A percentile compares a stretch with the other conserved stretches of the same genome.
phyloP scores from a whole-genome alignment of 208 protist species.

The Wallacemonas sp. region DNA sequence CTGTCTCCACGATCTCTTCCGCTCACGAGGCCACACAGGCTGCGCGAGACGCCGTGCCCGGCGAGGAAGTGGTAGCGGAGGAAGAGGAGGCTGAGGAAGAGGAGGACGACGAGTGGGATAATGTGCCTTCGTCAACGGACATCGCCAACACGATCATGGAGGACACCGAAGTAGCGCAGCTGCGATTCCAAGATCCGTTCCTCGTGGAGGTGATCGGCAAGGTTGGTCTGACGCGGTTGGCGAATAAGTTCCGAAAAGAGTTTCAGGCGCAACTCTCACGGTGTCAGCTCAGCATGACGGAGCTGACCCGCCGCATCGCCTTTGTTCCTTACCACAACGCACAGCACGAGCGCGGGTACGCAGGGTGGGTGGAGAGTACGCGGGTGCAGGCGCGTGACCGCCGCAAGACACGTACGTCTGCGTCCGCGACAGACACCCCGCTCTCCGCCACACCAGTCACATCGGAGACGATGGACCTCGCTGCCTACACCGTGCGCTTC shows the following conservation, averaged over 20 bases:
- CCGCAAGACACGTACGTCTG: neutral
- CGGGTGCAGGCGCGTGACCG: neutral
- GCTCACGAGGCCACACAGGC: neutral
- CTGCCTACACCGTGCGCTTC: conserved; percentile 63
- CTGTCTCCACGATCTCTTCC: neutral
- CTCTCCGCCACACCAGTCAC: neutral
- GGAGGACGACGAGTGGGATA: conserved; percentile 10
- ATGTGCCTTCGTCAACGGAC: conserved; percentile 41
- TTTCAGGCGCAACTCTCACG: conserved; percentile 41
- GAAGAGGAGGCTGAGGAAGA: conserved; percentile 26
- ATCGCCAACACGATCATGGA: conserved; percentile 67
- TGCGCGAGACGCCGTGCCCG: neutral
- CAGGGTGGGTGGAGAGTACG: neutral
- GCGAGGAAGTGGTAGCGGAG: conserved; percentile 22
- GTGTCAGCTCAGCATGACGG: conserved; percentile 12
- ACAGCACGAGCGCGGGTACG: neutral
- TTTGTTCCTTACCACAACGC: neutral
- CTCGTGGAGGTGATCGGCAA: conserved; percentile 53
- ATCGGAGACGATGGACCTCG: conserved; percentile 30
- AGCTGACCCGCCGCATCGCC: conserved; percentile 4
- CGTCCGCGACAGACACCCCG: conserved; percentile 12
- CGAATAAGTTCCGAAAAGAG: conserved; percentile 26
- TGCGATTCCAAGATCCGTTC: conserved; percentile 61
- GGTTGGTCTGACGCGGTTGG: conserved; percentile 21
- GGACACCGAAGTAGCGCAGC: conserved; percentile 51